phyloP scores from a whole-genome alignment of 768 basidiomycete species.

The Termitomyces bulborhizus region DNA sequence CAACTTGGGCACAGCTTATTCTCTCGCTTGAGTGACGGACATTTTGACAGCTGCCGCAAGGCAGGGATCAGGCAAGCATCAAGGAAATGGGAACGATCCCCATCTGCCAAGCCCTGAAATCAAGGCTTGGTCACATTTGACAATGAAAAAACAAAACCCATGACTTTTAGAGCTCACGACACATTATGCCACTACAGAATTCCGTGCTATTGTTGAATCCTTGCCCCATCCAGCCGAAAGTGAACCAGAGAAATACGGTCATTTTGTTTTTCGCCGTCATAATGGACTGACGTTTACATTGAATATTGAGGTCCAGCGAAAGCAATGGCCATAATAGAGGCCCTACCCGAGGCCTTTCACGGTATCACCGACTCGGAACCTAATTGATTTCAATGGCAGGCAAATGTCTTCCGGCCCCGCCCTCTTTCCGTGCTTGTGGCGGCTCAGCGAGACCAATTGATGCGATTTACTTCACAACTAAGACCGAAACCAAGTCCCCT shows the following conservation, averaged over 20 bases:
- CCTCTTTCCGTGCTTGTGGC: neutral
- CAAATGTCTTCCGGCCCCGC: neutral
- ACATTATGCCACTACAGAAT: neutral
- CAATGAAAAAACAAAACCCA: neutral
- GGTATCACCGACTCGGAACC: neutral
- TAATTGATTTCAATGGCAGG: neutral
- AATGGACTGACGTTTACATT: neutral
- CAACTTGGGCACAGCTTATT: neutral
- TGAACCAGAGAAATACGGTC: neutral
- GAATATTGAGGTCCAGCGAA: slow-evolving; percentile 1
- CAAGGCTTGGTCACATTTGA: neutral
- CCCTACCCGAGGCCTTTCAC: neutral
- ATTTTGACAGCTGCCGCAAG: neutral
- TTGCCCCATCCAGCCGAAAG: neutral
- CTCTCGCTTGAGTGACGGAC: neutral
- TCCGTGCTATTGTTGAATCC: neutral
- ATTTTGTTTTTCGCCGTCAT: neutral
- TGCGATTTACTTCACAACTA: too few relatives aligned
- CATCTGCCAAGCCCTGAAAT: neutral
- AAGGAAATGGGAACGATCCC: neutral
- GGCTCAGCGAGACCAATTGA: neutral
- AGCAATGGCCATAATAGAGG: neutral
- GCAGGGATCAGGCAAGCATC: neutral
- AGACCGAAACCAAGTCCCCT: neutral
- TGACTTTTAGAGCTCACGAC: too few relatives aligned